Evolutionary conservation across 2,329 filamentous ascomycete genomes (phyloP).

Genomic region (Talaromyces marneffei): DNA sequence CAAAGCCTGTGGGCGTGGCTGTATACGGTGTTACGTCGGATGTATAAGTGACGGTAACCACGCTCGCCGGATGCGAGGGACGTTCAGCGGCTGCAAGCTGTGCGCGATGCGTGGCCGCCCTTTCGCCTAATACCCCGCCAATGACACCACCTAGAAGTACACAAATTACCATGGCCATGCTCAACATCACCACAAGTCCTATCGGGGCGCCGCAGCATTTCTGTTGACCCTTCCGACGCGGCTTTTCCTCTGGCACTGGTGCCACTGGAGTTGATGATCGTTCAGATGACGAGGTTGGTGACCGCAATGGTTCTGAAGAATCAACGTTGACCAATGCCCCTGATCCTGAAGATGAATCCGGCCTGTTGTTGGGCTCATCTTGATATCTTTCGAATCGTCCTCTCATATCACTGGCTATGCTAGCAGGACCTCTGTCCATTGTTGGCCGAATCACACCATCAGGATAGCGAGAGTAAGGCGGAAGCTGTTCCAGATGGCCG

Average conservation of each 20-base stretch:
- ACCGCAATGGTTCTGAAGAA: slow-evolving; percentile 16
- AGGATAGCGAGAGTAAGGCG: slow-evolving; percentile 85
- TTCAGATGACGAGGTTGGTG: slow-evolving; percentile 16
- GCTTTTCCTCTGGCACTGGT: slow-evolving; percentile 35
- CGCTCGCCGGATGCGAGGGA: slow-evolving; percentile 18
- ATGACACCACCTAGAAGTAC: slow-evolving; percentile 50
- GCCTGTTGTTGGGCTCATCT: slow-evolving; percentile 28
- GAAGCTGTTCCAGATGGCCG: slow-evolving; percentile 83
- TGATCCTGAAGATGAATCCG: slow-evolving; percentile 32
- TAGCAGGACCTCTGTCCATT: slow-evolving; percentile 39
- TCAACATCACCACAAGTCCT: slow-evolving; percentile 45
- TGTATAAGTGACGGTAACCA: slow-evolving; percentile 46
- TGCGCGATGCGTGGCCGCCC: slow-evolving; percentile 24
- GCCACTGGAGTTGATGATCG: slow-evolving; percentile 17
- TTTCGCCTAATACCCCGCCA: slow-evolving; percentile 49
- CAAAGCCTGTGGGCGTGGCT: slow-evolving; percentile 39
- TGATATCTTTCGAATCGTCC: slow-evolving; percentile 21
- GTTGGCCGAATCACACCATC: slow-evolving; percentile 61
- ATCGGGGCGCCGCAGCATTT: slow-evolving; percentile 49
- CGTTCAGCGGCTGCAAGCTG: slow-evolving; percentile 2
- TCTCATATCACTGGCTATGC: slow-evolving; percentile 23
- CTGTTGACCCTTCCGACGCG: slow-evolving; percentile 39
- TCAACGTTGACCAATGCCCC: slow-evolving; percentile 18
- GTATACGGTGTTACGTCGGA: slow-evolving; percentile 49
- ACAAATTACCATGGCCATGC: slow-evolving; percentile 44